Evolutionary conservation across 768 basidiomycete genomes (phyloP).

Genomic region (Boletus rubropictus): DNA sequence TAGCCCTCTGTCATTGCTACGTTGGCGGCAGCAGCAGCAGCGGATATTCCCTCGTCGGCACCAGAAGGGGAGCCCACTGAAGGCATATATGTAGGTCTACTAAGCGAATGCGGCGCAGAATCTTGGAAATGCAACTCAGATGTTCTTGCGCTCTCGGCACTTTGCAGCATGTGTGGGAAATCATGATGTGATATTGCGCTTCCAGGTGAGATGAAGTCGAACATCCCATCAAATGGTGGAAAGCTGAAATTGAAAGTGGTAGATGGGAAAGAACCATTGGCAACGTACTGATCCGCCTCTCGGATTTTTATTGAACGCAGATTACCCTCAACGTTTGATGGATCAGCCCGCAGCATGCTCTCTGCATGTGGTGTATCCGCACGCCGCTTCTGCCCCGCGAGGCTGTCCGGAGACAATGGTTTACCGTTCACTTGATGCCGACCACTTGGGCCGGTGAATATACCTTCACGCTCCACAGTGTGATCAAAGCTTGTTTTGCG

Average conservation of each 20-base stretch:
- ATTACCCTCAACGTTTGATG: slow-evolving; percentile 47
- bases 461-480: slow-evolving; percentile 68
- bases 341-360: slow-evolving; percentile 75
- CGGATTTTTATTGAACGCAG: slow-evolving; percentile 26
- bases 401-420: slow-evolving; percentile 57
- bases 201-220: slow-evolving; percentile 41
- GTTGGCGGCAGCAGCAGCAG: slow-evolving; percentile 57
- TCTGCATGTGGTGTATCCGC: slow-evolving; percentile 79
- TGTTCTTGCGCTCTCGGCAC: slow-evolving; percentile 23
- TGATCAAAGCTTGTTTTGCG: slow-evolving; percentile 96
- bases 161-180: slow-evolving; percentile 31
- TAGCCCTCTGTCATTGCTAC: slow-evolving; percentile 71
- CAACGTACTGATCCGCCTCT: slow-evolving; percentile 38
- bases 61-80: slow-evolving; percentile 28
- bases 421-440: slow-evolving; percentile 80
- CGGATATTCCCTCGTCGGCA: slow-evolving; percentile 50
- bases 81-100: slow-evolving; percentile 32
- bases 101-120: slow-evolving; percentile 28
- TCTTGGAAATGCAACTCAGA: slow-evolving; percentile 31
- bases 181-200: slow-evolving; percentile 34
- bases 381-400: slow-evolving; percentile 69
- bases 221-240: slow-evolving; percentile 59
- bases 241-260: slow-evolving; percentile 69
- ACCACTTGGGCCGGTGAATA: slow-evolving; percentile 53
- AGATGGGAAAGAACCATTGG: slow-evolving; percentile 54